Percentiles rank a stretch among this genome's conserved stretches.
Evolutionary conservation across 768 basidiomycete genomes (phyloP).

Genomic region (Xerocomellus amylosporus): DNA sequence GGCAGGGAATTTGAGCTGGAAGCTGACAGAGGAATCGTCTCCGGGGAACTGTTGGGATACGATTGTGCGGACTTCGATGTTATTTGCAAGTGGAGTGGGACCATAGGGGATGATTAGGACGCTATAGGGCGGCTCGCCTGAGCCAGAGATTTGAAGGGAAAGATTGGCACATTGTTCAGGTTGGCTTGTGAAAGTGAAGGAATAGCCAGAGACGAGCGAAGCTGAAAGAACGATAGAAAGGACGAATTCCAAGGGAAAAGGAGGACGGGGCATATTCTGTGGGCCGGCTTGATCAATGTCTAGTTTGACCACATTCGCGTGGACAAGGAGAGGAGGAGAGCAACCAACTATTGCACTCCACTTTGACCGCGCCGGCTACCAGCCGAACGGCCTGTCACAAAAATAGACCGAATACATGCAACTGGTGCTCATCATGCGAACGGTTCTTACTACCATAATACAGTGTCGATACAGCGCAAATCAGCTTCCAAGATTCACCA

Average conservation of each 20-base stretch:
- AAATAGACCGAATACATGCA: conserved; percentile 5
- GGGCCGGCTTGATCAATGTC: neutral
- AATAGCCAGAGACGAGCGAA: conserved; percentile 37
- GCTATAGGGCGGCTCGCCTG: conserved; percentile 64
- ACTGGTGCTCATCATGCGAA: no score
- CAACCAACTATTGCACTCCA: neutral
- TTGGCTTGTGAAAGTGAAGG: conserved; percentile 41
- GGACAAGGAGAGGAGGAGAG: neutral
- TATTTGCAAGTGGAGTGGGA: conserved; percentile 55
- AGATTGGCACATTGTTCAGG: conserved; percentile 70
- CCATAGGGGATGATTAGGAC: conserved; percentile 69
- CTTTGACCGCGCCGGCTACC: neutral
- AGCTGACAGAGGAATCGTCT: conserved; percentile 39
- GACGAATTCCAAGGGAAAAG: neutral
- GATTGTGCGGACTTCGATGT: conserved; percentile 62
- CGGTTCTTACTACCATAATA: neutral
- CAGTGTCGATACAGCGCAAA: conserved; percentile 7
- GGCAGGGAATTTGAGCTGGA: conserved; percentile 61
- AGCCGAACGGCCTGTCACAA: neutral
- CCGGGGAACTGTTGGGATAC: conserved; percentile 52
- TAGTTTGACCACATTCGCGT: conserved; percentile 8
- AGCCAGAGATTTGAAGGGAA: conserved; percentile 56
- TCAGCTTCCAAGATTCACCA: conserved; percentile 10
- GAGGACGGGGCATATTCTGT: conserved; percentile 12
- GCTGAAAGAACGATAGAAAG: conserved; percentile 22